Evolutionary conservation across 1,139 yeast species (phyloP).

Genomic region (Yamadazyma buinensis): DNA sequence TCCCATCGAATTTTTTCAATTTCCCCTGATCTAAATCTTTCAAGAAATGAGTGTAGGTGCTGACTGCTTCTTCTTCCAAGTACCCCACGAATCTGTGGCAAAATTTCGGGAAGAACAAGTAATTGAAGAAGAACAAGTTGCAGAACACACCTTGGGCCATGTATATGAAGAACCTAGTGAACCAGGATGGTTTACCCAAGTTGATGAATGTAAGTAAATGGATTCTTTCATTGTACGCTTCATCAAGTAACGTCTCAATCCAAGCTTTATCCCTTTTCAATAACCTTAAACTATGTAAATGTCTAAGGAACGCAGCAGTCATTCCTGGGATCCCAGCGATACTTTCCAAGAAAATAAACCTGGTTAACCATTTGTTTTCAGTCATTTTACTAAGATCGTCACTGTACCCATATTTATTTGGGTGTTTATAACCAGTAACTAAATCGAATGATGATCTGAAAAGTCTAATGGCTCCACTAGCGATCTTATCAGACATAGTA

Average conservation of each 20-base stretch:
- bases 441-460: conserved; percentile 55
- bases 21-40: conserved; percentile 52
- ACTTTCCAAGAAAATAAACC: conserved; percentile 65
- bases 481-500: conserved; percentile 49
- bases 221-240: conserved; percentile 79
- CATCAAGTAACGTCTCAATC: conserved; percentile 71
- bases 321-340: conserved; percentile 81
- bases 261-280: conserved; percentile 69
- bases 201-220: conserved; percentile 69
- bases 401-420: conserved; percentile 26
- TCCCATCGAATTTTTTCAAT: conserved; percentile 45
- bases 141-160: conserved; percentile 72
- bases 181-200: conserved; percentile 60
- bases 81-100: conserved; percentile 80
- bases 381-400: conserved; percentile 49
- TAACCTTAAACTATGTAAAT: conserved; percentile 57
- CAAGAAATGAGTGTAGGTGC: conserved; percentile 62
- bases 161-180: conserved; percentile 53
- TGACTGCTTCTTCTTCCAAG: conserved; percentile 75
- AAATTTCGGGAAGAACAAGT: conserved; percentile 56
- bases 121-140: conserved; percentile 60
- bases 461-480: conserved; percentile 41
- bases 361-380: conserved; percentile 62
- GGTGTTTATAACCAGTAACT: conserved; percentile 56
- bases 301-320: conserved; percentile 69